These are phyloP conservation scores for Eucommia ulmoides DNA, from an alignment of 257 asterid genomes.

Conservation along the genomic window DNA sequence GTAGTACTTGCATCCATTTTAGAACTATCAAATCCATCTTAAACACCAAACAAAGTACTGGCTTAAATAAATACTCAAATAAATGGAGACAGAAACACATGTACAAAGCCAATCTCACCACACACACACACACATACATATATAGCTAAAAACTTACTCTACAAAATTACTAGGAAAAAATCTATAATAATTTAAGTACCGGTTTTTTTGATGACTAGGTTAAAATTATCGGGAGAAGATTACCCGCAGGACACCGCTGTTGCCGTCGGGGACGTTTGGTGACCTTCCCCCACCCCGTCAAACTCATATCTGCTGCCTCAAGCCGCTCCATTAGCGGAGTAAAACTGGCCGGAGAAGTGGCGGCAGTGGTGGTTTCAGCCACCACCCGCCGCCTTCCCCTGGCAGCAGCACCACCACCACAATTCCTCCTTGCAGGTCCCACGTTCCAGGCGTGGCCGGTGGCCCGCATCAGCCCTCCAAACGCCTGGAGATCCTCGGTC, in stretches of 20 bases:
- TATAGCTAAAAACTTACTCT: too few species aligned
- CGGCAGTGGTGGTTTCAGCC: slow-evolving; percentile 10
- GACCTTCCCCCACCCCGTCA: slow-evolving; percentile 69
- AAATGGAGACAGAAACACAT: too few species aligned
- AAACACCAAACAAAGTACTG: too few species aligned
- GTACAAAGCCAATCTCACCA: too few species aligned
- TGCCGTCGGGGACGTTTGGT: slow-evolving; percentile 65
- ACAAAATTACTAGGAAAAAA: too few species aligned
- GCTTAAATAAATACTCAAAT: too few species aligned
- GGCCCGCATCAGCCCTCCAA: slow-evolving; percentile 40
- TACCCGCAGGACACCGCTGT: slow-evolving; percentile 26
- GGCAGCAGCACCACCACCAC: slow-evolving; percentile 17
- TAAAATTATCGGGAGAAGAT: slow-evolving; percentile 18
- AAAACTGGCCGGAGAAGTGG: slow-evolving; percentile 8
- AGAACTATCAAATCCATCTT: too few species aligned
- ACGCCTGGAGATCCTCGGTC: slow-evolving; percentile 56
- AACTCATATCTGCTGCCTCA: slow-evolving; percentile 24
- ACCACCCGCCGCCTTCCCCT: slow-evolving; percentile 31
- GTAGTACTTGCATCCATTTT: too few species aligned
- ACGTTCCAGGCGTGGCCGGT: slow-evolving; percentile 23
- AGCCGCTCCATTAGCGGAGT: slow-evolving; percentile 16
- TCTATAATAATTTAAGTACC: too few species aligned
- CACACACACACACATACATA: too few species aligned
- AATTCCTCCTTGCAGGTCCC: slow-evolving; percentile 14
- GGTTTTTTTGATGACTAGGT: too few species aligned